Conservation (phyloP, 768 basidiomycete species). For the Candolleomyces efflorescens region DNA sequence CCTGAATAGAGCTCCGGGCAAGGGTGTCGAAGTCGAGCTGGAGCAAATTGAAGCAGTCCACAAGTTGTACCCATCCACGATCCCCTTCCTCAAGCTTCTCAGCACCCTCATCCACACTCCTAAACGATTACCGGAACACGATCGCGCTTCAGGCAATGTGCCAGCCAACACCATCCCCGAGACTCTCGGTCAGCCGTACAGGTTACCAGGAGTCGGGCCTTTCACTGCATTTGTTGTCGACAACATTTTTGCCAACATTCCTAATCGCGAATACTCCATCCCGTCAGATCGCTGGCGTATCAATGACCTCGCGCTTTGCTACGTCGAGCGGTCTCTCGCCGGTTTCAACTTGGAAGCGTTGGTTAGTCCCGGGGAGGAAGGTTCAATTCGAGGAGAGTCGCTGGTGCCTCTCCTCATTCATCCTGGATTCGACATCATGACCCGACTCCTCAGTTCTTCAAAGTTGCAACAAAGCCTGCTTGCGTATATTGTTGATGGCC, state of each 20-base stretch:
- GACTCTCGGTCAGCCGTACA: constrained; percentile 72
- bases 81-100: constrained; percentile 82
- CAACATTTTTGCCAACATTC: constrained; percentile 78
- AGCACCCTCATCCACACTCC: constrained; percentile 80
- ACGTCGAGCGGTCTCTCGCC: constrained; percentile 79
- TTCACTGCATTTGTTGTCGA: constrained; percentile 87
- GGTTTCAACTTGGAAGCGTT: constrained; percentile 79
- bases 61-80: constrained; percentile 81
- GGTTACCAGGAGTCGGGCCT: constrained; percentile 75
- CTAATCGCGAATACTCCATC: constrained; percentile 67
- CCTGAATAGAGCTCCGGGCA: constrained; percentile 46
- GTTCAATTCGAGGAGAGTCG: constrained; percentile 43
- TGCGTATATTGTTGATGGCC: constrained; percentile 76
- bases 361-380: constrained; percentile 53
- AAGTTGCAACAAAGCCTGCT: constrained; percentile 71
- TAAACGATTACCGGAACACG: constrained; percentile 61
- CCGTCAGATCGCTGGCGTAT: constrained; percentile 82
- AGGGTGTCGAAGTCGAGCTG: constrained; percentile 82
- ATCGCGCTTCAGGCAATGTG: constrained; percentile 53
- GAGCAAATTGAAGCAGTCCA: constrained; percentile 82
- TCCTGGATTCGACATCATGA: constrained; percentile 85
- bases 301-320: constrained; percentile 80
- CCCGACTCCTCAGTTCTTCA: constrained; percentile 69
- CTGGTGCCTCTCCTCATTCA: constrained; percentile 61
- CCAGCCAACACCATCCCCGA: constrained; percentile 77